phyloP scores from a whole-genome alignment of 225 moss, liverwort and hornwort species.

The Lunularia cruciata region DNA sequence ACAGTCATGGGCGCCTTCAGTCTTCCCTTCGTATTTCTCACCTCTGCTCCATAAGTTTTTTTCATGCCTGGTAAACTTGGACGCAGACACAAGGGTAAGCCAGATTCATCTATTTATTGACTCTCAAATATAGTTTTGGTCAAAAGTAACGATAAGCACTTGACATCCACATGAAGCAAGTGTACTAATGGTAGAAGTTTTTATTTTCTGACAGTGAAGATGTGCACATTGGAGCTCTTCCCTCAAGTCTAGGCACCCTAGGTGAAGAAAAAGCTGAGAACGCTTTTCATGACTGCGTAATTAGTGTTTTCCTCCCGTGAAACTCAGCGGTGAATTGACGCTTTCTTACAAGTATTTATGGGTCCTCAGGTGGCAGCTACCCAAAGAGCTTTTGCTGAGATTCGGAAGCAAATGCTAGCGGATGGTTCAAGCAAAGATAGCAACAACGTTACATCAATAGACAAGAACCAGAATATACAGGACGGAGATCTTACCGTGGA shows the following conservation, averaged over 20 bases:
- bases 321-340: not conserved
- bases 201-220: no score
- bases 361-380: slow-evolving; percentile 69
- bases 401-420: slow-evolving; percentile 85
- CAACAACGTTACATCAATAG: slow-evolving; percentile 3
- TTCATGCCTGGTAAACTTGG: slow-evolving; percentile 83
- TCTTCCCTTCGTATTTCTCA: slow-evolving; percentile 91
- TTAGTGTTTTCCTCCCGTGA: not conserved
- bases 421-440: slow-evolving; percentile 47
- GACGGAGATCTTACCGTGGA: slow-evolving; percentile 24
- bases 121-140: not conserved
- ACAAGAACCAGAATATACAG: slow-evolving; percentile 26
- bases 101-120: not conserved
- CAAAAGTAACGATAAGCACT: not conserved
- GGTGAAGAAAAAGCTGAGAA: no score
- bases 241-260: no score
- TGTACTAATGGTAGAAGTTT: not conserved
- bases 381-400: slow-evolving; percentile 79
- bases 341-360: not conserved
- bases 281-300: no score
- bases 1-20: slow-evolving; percentile 65
- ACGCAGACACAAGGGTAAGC: slow-evolving; percentile 93
- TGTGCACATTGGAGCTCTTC: no score
- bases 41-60: slow-evolving; percentile 96
- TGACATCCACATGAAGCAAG: not conserved